Conservation (phyloP, 805 yeast species). For the Kodamaea hsintzibuensis region DNA sequence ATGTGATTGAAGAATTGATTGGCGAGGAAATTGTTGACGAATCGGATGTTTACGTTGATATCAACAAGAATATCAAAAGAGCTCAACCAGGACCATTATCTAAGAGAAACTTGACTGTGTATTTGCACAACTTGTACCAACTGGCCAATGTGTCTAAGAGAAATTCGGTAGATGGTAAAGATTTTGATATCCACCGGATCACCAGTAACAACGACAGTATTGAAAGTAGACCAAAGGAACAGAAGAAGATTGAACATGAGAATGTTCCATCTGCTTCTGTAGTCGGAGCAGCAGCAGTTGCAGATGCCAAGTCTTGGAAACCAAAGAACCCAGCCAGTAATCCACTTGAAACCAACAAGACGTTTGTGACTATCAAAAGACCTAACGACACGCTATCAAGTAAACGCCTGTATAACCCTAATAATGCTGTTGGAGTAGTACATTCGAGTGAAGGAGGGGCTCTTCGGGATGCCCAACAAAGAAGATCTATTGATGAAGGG, state of each 20-base stretch:
- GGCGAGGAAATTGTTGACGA: constrained; percentile 98
- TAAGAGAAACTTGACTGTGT: constrained; percentile 66
- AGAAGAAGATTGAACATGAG: not conserved
- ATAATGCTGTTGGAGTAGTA: constrained; percentile 32
- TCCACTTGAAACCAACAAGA: constrained; percentile 64
- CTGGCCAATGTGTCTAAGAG: constrained; percentile 38
- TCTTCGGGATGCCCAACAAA: constrained; percentile 24
- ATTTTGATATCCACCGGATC: constrained; percentile 7
- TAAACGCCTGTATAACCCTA: not conserved
- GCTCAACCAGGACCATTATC: constrained; percentile 74
- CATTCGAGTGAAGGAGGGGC: constrained; percentile 49
- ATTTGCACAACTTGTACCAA: constrained; percentile 62
- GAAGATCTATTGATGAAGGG: constrained; percentile 6
- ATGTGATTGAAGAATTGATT: constrained; percentile 95
- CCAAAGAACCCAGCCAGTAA: constrained; percentile 69
- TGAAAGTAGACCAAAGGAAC: constrained; percentile 7
- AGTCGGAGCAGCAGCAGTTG: constrained; percentile 14
- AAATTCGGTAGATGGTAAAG: constrained; percentile 38
- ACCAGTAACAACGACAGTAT: not conserved
- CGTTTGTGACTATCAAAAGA: constrained; percentile 69
- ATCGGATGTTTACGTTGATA: constrained; percentile 89
- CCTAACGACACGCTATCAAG: constrained; percentile 30
- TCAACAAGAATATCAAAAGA: constrained; percentile 82
- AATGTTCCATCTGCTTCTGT: constrained; percentile 5
- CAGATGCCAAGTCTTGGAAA: constrained; percentile 35